phyloP scores from a whole-genome alignment of 106 monocot species.

The Hemerocallis citrina region DNA sequence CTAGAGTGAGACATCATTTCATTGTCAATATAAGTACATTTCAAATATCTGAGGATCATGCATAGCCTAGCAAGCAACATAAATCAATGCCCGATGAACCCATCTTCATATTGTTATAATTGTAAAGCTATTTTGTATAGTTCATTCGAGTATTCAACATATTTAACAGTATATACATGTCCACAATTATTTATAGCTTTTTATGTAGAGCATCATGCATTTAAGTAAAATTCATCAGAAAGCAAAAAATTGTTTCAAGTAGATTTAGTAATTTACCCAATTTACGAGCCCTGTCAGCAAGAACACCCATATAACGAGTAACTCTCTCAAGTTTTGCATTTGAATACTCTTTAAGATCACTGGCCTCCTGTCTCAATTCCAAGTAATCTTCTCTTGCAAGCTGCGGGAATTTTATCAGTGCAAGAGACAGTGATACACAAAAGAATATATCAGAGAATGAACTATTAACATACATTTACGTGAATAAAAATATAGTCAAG shows the following conservation, averaged over 20 bases:
- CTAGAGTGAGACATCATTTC: no score
- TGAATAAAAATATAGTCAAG: no score
- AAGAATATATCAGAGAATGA: neutral
- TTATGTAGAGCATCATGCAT: neutral
- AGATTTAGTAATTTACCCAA: conserved; percentile 76
- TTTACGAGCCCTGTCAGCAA: conserved; percentile 85
- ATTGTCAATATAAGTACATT: no score
- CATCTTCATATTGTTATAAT: neutral
- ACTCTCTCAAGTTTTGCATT: conserved; percentile 89
- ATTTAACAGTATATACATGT: no score
- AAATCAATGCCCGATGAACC: no score
- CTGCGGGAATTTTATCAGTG: conserved; percentile 23
- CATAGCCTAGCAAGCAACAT: no score
- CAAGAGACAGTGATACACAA: neutral
- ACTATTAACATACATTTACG: no score
- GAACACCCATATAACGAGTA: conserved; percentile 89
- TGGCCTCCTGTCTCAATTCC: conserved; percentile 87
- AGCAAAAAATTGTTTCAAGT: neutral
- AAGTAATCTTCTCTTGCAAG: conserved; percentile 75
- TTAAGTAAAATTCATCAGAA: neutral
- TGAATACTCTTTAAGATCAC: conserved; percentile 83
- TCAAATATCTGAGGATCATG: no score
- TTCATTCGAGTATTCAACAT: no score
- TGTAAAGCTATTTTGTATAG: neutral
- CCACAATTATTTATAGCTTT: no score